Evolutionary conservation across 371 early-diverging fungal genomes (phyloP).

Genomic region (Choanephora cucurbitarum): DNA sequence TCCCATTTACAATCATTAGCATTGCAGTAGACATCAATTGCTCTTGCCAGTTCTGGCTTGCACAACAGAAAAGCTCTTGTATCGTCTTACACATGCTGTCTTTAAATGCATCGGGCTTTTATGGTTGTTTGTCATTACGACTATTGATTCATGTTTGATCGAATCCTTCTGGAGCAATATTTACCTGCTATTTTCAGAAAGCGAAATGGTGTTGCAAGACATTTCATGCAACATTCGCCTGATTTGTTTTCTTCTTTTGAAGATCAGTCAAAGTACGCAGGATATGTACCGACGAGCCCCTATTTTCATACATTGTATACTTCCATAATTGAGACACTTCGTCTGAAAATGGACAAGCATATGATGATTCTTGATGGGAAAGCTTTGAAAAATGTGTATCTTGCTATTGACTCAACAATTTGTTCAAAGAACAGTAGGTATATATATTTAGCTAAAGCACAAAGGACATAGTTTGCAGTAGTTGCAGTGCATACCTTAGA

Average conservation of each 20-base stretch:
- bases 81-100: too few species aligned
- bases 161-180: too few species aligned
- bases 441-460: too few species aligned
- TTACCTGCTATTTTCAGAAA: background rate
- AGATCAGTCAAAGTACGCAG: background rate
- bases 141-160: background rate
- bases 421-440: too few species aligned
- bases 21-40: too few species aligned
- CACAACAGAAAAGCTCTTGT: too few species aligned
- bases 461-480: too few species aligned
- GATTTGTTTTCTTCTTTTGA: slow-evolving; percentile 2
- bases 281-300: background rate
- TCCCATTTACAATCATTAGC: too few species aligned
- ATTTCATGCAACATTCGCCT: background rate
- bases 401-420: too few species aligned
- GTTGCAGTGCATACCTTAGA: too few species aligned
- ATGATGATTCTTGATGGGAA: slow-evolving; percentile 6
- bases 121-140: background rate
- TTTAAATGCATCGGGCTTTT: too few species aligned
- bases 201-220: background rate
- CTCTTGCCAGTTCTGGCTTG: too few species aligned
- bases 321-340: slow-evolving; percentile 5
- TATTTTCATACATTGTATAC: slow-evolving; percentile 2
- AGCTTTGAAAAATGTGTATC: background rate
- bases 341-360: slow-evolving; percentile 2